Evolutionary conservation across 1,284 basidiomycete species (phyloP).

Genomic region (Pyrrhoderma noxium): DNA sequence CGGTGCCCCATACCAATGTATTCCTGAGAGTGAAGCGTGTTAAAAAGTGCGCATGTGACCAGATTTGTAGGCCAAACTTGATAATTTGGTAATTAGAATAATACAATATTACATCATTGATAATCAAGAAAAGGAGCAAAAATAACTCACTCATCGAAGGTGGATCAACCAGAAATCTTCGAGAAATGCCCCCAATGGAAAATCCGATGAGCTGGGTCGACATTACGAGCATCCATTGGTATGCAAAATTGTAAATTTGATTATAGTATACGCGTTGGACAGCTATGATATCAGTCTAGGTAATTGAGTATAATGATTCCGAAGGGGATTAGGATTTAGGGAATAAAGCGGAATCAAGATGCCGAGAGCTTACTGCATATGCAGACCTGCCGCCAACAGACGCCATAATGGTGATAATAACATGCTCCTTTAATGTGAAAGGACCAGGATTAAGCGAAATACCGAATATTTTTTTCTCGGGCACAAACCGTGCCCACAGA

Average conservation of each 20-base stretch:
- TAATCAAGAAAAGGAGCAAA: neutral
- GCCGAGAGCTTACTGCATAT: conserved; percentile 24
- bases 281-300: conserved; percentile 50
- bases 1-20: conserved; percentile 26
- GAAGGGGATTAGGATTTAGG: neutral
- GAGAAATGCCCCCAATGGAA: conserved; percentile 55
- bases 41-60: conserved; percentile 50
- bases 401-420: conserved; percentile 30
- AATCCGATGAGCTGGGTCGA: conserved; percentile 66
- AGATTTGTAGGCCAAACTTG: conserved; percentile 66
- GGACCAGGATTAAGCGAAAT: conserved; percentile 28
- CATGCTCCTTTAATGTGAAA: conserved; percentile 29
- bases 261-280: conserved; percentile 56
- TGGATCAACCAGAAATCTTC: conserved; percentile 65
- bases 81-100: neutral
- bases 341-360: neutral
- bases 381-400: conserved; percentile 31
- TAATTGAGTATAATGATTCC: neutral
- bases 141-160: conserved; percentile 59
- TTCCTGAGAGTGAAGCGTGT: conserved; percentile 39
- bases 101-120: neutral
- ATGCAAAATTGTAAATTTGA: conserved; percentile 35
- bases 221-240: conserved; percentile 53
- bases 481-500: conserved; percentile 22
- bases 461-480: conserved; percentile 22